phyloP scores from a whole-genome alignment of 2,329 filamentous ascomycete genomes.

The Fusarium fracticaudum region DNA sequence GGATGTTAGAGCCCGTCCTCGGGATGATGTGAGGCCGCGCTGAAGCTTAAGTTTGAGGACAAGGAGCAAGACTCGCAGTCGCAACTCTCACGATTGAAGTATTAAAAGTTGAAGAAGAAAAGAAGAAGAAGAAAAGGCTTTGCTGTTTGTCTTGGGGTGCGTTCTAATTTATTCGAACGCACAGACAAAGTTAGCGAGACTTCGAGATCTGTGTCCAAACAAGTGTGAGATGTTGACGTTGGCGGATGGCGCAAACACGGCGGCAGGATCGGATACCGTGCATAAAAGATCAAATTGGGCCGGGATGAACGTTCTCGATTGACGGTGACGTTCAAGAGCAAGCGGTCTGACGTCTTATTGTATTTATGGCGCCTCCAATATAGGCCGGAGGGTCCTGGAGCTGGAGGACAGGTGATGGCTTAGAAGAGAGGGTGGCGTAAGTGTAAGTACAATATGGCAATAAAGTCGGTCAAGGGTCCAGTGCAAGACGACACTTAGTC shows the following conservation, averaged over 20 bases:
- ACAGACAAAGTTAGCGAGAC: slow-evolving; percentile 3
- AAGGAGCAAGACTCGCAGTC: background rate
- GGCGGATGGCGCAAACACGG: slow-evolving; percentile 24
- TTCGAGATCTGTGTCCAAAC: slow-evolving; percentile 4
- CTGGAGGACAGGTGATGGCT: slow-evolving; percentile 29
- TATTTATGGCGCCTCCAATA: slow-evolving; percentile 32
- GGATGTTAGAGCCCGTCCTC: slow-evolving; percentile 7
- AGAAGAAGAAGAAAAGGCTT: background rate
- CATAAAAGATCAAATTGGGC: slow-evolving; percentile 26
- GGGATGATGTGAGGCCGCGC: slow-evolving; percentile 25
- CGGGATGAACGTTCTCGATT: slow-evolving; percentile 24
- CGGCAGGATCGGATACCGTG: slow-evolving; percentile 26
- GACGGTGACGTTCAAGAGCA: slow-evolving; percentile 21
- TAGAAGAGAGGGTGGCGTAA: slow-evolving; percentile 25
- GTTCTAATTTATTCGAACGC: slow-evolving; percentile 25
- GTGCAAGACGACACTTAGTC: slow-evolving; percentile 5
- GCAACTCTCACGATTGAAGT: background rate
- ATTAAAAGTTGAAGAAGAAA: background rate
- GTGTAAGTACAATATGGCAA: slow-evolving; percentile 32
- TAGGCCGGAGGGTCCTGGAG: slow-evolving; percentile 30
- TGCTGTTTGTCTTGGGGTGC: slow-evolving; percentile 7
- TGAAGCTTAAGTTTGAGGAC: background rate
- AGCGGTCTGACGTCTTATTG: slow-evolving; percentile 43
- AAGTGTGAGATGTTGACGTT: background rate
- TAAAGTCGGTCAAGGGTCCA: slow-evolving; percentile 30